Evolutionary conservation across 2,329 filamentous ascomycete genomes (phyloP).

Genomic region (Talaromyces sp.): DNA sequence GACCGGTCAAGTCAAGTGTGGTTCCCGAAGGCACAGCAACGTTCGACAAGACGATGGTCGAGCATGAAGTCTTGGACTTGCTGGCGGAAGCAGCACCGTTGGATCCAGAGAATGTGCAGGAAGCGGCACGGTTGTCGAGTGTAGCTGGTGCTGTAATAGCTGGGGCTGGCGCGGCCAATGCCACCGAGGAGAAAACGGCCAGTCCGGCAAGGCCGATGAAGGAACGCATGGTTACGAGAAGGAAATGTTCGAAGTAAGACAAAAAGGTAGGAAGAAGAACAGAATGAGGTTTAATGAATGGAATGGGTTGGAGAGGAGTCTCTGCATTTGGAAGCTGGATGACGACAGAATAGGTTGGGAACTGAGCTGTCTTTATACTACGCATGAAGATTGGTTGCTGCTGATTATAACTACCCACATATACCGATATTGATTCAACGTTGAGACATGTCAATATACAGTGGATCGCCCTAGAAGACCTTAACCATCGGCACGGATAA

Average conservation of each 20-base stretch:
- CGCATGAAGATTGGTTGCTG: background rate
- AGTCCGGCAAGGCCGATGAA: slow-evolving; percentile 8
- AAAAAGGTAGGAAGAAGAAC: background rate
- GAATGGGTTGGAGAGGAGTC: background rate
- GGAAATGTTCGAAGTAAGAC: background rate
- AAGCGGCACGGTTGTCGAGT: slow-evolving; percentile 9
- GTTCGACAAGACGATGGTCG: slow-evolving; percentile 35
- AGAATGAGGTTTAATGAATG: background rate
- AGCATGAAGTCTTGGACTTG: slow-evolving; percentile 31
- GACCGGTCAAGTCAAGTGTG: slow-evolving; percentile 34
- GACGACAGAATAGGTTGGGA: background rate
- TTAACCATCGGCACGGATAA: background rate
- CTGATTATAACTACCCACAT: background rate
- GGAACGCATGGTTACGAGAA: background rate
- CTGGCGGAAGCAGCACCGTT: slow-evolving; percentile 25
- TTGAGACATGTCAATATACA: background rate
- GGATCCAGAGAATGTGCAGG: slow-evolving; percentile 29
- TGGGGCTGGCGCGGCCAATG: slow-evolving; percentile 4
- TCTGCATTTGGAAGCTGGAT: background rate
- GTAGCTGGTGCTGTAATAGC: slow-evolving; percentile 6
- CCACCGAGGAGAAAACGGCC: background rate
- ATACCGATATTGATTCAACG: background rate
- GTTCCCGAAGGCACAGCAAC: slow-evolving; percentile 36
- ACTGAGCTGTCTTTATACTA: background rate
- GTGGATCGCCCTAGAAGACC: background rate